phyloP scores from a whole-genome alignment of 352 stramenopile species.

The Phytopythium sindhum region DNA sequence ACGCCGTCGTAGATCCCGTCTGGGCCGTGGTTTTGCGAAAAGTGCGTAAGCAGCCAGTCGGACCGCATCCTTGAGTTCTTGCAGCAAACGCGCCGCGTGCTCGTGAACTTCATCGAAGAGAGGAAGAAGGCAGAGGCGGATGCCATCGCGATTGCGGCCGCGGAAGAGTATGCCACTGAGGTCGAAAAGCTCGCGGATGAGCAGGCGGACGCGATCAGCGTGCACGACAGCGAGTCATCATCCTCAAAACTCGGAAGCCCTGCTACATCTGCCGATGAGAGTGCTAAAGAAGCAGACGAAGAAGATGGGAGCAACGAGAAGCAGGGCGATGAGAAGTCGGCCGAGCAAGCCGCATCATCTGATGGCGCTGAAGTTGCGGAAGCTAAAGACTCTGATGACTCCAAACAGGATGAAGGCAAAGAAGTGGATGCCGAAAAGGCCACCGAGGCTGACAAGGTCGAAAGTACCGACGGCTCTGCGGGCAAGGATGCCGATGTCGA shows the following conservation, averaged over 20 bases:
- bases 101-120: constrained; percentile 33
- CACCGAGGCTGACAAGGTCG: not conserved
- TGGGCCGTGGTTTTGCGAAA: constrained; percentile 52
- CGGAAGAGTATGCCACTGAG: not conserved
- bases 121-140: constrained; percentile 12
- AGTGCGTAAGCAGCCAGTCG: constrained; percentile 47
- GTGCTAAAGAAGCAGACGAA: not conserved
- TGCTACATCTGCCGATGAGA: not conserved
- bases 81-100: constrained; percentile 55
- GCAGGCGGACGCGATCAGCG: constrained; percentile 9
- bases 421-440: not conserved
- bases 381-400: not conserved
- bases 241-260: not conserved
- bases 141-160: not conserved
- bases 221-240: constrained; percentile 6
- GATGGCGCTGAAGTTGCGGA: not conserved
- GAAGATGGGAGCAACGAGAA: not conserved
- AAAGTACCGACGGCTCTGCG: not conserved
- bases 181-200: not conserved
- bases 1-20: constrained; percentile 9
- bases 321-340: not conserved
- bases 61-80: constrained; percentile 63
- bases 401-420: not conserved
- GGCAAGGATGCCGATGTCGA: not conserved
- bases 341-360: not conserved